Percentiles rank a stretch among this genome's conserved stretches.
Evolutionary conservation across 2,329 filamentous ascomycete genomes (phyloP).

Genomic region (Fusarium equiseti): DNA sequence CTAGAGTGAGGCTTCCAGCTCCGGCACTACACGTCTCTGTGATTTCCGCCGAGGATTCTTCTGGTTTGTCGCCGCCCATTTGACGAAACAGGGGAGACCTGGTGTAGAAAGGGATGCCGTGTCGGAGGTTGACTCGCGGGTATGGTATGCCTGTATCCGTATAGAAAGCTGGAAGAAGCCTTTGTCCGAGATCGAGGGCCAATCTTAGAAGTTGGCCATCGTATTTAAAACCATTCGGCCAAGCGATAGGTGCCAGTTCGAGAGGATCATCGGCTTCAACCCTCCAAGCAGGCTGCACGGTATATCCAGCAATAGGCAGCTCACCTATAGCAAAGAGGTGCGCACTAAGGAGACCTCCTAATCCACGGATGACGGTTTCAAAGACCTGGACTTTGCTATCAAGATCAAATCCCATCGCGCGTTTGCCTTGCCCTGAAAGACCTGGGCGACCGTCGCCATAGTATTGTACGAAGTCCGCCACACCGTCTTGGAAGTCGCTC

Average conservation of each 20-base stretch:
- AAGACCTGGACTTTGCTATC: slow-evolving; percentile 99
- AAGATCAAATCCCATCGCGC: slow-evolving; percentile 87
- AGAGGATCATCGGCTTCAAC: slow-evolving; percentile 55
- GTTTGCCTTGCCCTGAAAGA: slow-evolving; percentile 74
- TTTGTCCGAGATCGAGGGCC: slow-evolving; percentile 84
- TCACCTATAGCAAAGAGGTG: slow-evolving; percentile 94
- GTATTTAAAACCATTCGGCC: slow-evolving; percentile 84
- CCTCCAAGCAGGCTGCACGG: slow-evolving; percentile 57
- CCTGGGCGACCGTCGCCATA: slow-evolving; percentile 88
- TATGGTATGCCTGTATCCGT: slow-evolving; percentile 93
- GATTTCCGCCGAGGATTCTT: slow-evolving; percentile 70
- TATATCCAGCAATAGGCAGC: slow-evolving; percentile 85
- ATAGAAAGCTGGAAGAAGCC: slow-evolving; percentile 91
- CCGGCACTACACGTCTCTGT: slow-evolving; percentile 98
- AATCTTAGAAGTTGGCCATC: slow-evolving; percentile 92
- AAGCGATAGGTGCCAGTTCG: slow-evolving; percentile 69
- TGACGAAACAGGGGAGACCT: slow-evolving; percentile 83
- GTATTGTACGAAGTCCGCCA: slow-evolving; percentile 79
- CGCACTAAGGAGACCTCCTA: slow-evolving; percentile 90
- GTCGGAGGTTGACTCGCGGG: slow-evolving; percentile 89
- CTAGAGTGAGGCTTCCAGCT: slow-evolving; percentile 93
- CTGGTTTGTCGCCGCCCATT: slow-evolving; percentile 49
- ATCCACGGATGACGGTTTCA: slow-evolving; percentile 94
- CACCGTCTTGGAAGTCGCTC: slow-evolving; percentile 81
- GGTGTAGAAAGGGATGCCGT: slow-evolving; percentile 91